phyloP scores from a whole-genome alignment of 139 green algal species.

The Chlamydomonas eustigma region DNA sequence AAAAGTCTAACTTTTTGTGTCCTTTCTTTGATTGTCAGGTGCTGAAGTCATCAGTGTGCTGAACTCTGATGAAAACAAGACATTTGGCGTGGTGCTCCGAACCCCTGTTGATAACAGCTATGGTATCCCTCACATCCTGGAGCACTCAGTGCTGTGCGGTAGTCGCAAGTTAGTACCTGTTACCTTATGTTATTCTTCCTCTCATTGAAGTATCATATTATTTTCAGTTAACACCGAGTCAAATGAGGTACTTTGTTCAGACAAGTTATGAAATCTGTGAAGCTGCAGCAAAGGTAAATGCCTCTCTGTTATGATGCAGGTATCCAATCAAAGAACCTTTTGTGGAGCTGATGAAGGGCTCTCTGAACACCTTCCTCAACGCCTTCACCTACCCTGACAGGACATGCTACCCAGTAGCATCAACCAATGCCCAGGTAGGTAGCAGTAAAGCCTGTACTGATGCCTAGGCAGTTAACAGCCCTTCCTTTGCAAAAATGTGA shows the following conservation, averaged over 20 bases:
- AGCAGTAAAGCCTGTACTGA: no score
- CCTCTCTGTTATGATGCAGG: no score
- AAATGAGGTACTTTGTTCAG: no score
- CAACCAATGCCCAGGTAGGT: slow-evolving; percentile 64
- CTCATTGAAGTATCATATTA: no score
- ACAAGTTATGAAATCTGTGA: no score
- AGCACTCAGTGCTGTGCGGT: slow-evolving; percentile 96
- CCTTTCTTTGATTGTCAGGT: no score
- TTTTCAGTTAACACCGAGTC: no score
- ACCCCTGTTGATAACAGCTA: slow-evolving; percentile 75
- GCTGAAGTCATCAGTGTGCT: slow-evolving; percentile 91
- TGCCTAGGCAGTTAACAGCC: no score
- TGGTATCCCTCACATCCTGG: slow-evolving; percentile 96
- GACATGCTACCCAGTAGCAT: slow-evolving; percentile 97
- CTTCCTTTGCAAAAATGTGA: neutral
- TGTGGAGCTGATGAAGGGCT: slow-evolving; percentile 96
- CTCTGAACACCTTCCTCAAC: slow-evolving; percentile 98
- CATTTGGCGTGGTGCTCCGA: slow-evolving; percentile 92
- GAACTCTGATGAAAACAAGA: slow-evolving; percentile 99
- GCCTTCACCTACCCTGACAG: slow-evolving; percentile 99
- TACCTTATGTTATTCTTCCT: no score
- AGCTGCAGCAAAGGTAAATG: slow-evolving; percentile 10
- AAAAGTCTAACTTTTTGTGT: no score
- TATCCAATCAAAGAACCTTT: slow-evolving; percentile 91
- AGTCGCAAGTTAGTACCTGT: slow-evolving; percentile 80